Evolutionary conservation across 2,329 filamentous ascomycete genomes (phyloP).

Genomic region (Colletotrichum trifolii): DNA sequence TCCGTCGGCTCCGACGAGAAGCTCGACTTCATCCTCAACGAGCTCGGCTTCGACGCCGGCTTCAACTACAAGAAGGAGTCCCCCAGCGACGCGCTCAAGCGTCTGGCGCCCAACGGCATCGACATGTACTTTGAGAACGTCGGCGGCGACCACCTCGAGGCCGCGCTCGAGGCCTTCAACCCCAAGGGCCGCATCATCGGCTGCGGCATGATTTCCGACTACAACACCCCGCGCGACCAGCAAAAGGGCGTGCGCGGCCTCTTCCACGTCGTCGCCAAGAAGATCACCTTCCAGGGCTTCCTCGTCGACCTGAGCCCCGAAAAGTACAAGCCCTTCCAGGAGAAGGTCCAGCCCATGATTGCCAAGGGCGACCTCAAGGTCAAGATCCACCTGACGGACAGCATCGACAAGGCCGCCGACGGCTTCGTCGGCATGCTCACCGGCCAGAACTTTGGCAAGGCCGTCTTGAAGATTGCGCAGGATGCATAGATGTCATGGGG

Average conservation of each 20-base stretch:
- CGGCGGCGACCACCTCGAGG: slow-evolving; percentile 63
- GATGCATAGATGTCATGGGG: slow-evolving; percentile 4
- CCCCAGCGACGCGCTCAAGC: slow-evolving; percentile 72
- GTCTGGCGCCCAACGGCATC: slow-evolving; percentile 80
- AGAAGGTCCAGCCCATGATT: slow-evolving; percentile 81
- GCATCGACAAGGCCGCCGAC: slow-evolving; percentile 82
- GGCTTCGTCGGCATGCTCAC: slow-evolving; percentile 80
- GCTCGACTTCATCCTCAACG: slow-evolving; percentile 70
- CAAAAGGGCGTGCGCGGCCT: slow-evolving; percentile 76
- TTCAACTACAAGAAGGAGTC: slow-evolving; percentile 93
- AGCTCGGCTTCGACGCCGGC: slow-evolving; percentile 67
- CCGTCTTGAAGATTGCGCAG: slow-evolving; percentile 71
- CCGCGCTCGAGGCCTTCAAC: slow-evolving; percentile 62
- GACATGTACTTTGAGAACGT: slow-evolving; percentile 73
- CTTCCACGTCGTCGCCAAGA: slow-evolving; percentile 72
- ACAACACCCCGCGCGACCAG: slow-evolving; percentile 70
- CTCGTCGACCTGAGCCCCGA: slow-evolving; percentile 78
- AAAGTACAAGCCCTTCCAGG: slow-evolving; percentile 77
- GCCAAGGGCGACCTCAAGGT: slow-evolving; percentile 79
- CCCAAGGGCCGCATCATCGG: slow-evolving; percentile 72
- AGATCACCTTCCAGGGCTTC: slow-evolving; percentile 79
- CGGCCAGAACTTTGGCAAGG: slow-evolving; percentile 89
- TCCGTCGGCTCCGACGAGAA: slow-evolving; percentile 85
- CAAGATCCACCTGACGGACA: slow-evolving; percentile 74
- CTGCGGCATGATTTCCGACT: slow-evolving; percentile 80